Percentiles rank a stretch among this genome's conserved stretches.
Conservation (phyloP, 1,284 basidiomycete genomes). For the Ceratobasidium sp. region DNA sequence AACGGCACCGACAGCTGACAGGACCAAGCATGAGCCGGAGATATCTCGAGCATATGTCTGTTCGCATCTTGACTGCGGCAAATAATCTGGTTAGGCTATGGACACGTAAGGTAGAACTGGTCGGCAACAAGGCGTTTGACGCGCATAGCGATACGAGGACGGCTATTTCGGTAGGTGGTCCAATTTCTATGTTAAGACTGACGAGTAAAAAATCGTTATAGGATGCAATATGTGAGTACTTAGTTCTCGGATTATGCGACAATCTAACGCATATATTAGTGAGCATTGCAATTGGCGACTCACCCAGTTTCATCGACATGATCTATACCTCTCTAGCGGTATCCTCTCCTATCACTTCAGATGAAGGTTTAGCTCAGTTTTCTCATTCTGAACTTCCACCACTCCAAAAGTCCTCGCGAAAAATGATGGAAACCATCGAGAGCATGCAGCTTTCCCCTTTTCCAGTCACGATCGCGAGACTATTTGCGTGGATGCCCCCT, state of each 20-base stretch:
- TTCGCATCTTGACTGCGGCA: slow-evolving; percentile 12
- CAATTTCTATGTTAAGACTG: not conserved
- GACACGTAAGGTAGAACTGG: slow-evolving; percentile 2
- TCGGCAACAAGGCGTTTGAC: slow-evolving; percentile 12
- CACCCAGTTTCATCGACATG: not conserved
- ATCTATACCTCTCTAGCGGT: not conserved
- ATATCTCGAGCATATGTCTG: slow-evolving; percentile 32
- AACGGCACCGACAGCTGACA: slow-evolving; percentile 16
- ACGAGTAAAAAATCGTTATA: not conserved
- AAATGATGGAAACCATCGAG: slow-evolving; percentile 4
- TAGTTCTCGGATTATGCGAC: not conserved
- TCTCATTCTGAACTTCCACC: not conserved
- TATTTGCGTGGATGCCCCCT: not conserved
- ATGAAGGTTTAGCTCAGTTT: not conserved
- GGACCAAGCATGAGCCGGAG: slow-evolving; percentile 38
- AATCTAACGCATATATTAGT: not conserved
- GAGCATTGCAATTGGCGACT: slow-evolving; percentile 16
- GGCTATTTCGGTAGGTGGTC: slow-evolving; percentile 19
- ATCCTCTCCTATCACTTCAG: not conserved
- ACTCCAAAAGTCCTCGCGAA: not conserved
- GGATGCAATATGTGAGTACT: slow-evolving; percentile 19
- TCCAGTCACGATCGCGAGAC: not conserved
- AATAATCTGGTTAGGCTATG: slow-evolving; percentile 24
- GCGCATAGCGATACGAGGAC: slow-evolving; percentile 6
- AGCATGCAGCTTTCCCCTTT: not conserved